phyloP scores from a whole-genome alignment of 805 yeast genomes.

The Tetrapisispora taiwanensis region DNA sequence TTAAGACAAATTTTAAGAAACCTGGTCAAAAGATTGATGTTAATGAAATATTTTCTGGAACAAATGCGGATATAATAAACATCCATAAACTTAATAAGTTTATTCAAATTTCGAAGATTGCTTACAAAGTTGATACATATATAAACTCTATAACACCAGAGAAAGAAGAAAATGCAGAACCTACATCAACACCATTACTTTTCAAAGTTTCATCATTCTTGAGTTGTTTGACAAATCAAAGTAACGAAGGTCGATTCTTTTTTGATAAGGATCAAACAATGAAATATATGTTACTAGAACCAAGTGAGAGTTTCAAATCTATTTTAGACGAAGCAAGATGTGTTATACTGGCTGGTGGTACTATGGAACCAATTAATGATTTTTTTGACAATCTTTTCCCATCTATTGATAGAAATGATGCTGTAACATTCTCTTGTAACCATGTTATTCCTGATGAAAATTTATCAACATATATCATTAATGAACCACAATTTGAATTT shows the following conservation, averaged over 20 bases:
- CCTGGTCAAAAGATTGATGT: conserved; percentile 48
- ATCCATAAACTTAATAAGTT: conserved; percentile 57
- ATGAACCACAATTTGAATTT: conserved; percentile 42
- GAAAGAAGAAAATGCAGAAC: conserved; percentile 4
- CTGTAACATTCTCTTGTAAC: conserved; percentile 59
- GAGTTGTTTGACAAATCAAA: conserved; percentile 57
- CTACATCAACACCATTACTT: conserved; percentile 38
- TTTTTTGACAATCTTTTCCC: conserved; percentile 61
- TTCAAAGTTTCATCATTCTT: conserved; percentile 60
- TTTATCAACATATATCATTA: conserved; percentile 49
- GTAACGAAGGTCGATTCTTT: conserved; percentile 69
- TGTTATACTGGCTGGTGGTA: conserved; percentile 84
- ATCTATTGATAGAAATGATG: conserved; percentile 32
- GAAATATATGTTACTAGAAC: conserved; percentile 70
- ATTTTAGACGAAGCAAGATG: conserved; percentile 56
- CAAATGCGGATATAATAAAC: conserved; percentile 63
- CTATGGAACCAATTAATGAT: conserved; percentile 85
- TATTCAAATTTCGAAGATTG: conserved; percentile 59
- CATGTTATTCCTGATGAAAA: conserved; percentile 73
- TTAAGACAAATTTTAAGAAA: conserved; percentile 28
- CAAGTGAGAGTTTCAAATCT: conserved; percentile 57
- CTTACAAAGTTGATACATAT: conserved; percentile 73
- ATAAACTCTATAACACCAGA: conserved; percentile 21
- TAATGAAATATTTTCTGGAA: conserved; percentile 43
- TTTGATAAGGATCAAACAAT: conserved; percentile 37